A percentile compares a stretch with the other conserved stretches of the same genome.
Evolutionary conservation across 1,139 yeast species (phyloP).

Genomic region (Pichia sp.): DNA sequence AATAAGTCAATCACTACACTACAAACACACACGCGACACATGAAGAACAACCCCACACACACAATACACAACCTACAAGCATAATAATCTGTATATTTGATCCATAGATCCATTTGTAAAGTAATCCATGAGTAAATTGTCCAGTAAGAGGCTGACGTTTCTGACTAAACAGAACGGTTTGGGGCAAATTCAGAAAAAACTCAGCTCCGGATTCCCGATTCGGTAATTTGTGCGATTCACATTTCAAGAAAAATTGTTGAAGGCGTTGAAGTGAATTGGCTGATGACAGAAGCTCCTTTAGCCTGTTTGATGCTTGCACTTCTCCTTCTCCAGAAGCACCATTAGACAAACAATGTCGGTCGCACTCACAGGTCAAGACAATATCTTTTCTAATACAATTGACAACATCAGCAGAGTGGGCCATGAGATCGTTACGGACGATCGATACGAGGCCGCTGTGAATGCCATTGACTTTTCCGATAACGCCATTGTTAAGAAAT

Average conservation of each 20-base stretch:
- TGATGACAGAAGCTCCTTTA: too few species aligned
- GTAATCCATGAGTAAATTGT: too few species aligned
- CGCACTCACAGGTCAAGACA: slow-evolving; percentile 7
- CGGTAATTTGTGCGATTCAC: too few species aligned
- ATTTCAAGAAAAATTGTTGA: not conserved
- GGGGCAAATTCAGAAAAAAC: too few species aligned
- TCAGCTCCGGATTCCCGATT: too few species aligned
- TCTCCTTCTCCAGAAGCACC: not conserved
- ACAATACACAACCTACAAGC: too few species aligned
- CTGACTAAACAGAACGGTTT: too few species aligned
- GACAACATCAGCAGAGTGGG: not conserved
- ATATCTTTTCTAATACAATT: slow-evolving; percentile 4
- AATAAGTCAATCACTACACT: too few species aligned
- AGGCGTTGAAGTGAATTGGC: too few species aligned
- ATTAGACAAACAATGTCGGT: slow-evolving; percentile 12
- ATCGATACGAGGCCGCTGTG: not conserved
- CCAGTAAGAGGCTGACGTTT: too few species aligned
- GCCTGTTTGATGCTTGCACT: not conserved
- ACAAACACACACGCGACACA: not conserved
- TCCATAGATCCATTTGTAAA: too few species aligned
- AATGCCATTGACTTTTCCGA: slow-evolving; percentile 5
- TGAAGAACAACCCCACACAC: not conserved
- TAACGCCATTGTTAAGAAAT: slow-evolving; percentile 2
- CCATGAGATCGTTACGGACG: not conserved
- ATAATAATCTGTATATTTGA: too few species aligned